Evolutionary conservation across 805 yeast genomes (phyloP), one percentile per base, ranked within the genome.

Genomic region (Maudiozyma turicensis): DNA sequence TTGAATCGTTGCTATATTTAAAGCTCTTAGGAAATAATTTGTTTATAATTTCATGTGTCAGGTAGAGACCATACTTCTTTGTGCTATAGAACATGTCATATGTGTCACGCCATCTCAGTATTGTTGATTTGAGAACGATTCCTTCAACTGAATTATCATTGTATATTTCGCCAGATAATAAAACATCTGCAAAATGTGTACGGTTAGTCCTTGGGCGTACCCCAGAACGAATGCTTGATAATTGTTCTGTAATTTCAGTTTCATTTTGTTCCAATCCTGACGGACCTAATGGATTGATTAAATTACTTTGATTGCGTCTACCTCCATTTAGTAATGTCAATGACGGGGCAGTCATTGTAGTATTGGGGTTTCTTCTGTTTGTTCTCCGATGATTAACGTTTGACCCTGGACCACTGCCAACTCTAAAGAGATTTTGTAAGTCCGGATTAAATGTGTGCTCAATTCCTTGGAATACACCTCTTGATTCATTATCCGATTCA

Each of bases 51-150:
- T 64, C 53, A 6, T 75, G 72, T 14, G 73, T 54, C 30, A 72
- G 61, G 48, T 77, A 63, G 38, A 55, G 50, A 3, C 65, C 58
- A 41, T 69, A 68, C 11, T 64, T 64, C 32, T 60, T 61, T 32
- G 70, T 72, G n/a, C 72, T 74, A 54, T 74, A 74, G 52, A 78
- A 77, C 66, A 79, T 68, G 14, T 72, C 67, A 37, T 75, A 67
- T 6, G 77, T 72, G 42, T 83, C 85, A 38, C 67, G 66, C 93
- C 95, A 87, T 54, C 95, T 73, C 45, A 80, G 82, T 11, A 69
- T 64, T 0, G 93, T 81, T 0, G 85, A 75, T 50, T 65, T 60
- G 46, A 62, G 40, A 26, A 63, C 53, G 14, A 64, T 58, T 1
- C 69, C 68, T 44, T 60, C 65, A 14, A 62, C 50, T 13, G 61